A percentile compares a stretch with the other conserved stretches of the same genome.
Conservation (phyloP, 176 grass and related monocot genomes). For the Ensete ventricosum region DNA sequence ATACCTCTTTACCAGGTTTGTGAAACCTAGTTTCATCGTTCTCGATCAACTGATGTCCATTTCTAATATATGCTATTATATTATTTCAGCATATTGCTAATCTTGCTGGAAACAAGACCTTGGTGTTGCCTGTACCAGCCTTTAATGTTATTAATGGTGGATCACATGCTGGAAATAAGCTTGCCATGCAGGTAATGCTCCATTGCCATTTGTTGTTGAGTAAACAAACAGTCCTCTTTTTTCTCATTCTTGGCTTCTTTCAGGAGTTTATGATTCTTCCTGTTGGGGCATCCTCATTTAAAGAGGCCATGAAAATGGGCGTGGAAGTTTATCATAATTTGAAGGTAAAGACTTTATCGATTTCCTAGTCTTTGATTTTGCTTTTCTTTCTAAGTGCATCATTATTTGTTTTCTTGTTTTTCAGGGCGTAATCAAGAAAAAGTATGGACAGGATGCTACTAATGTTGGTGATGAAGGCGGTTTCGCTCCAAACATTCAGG, state of each 20-base stretch:
- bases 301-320: conserved; percentile 95
- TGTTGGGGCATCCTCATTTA: conserved; percentile 80
- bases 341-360: conserved; percentile 35
- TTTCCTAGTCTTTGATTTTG: not conserved
- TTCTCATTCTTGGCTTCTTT: not conserved
- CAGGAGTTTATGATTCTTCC: conserved; percentile 99
- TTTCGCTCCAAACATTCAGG: conserved; percentile 97
- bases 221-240: conserved; percentile 12
- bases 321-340: conserved; percentile 93
- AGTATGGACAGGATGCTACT: conserved; percentile 93
- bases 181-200: conserved; percentile 60
- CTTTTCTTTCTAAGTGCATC: not conserved
- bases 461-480: conserved; percentile 97
- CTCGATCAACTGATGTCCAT: not conserved
- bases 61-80: not conserved
- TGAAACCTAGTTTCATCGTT: conserved; percentile 3
- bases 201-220: not conserved
- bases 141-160: conserved; percentile 99
- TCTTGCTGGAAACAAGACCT: conserved; percentile 64
- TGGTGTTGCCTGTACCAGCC: conserved; percentile 71
- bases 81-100: conserved; percentile 68
- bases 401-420: conserved; percentile 6
- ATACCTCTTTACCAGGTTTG: conserved; percentile 83
- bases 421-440: conserved; percentile 86
- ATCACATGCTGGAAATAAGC: conserved; percentile 90